phyloP scores from a whole-genome alignment of 2,329 filamentous ascomycete species.

The Xylaria sp. region DNA sequence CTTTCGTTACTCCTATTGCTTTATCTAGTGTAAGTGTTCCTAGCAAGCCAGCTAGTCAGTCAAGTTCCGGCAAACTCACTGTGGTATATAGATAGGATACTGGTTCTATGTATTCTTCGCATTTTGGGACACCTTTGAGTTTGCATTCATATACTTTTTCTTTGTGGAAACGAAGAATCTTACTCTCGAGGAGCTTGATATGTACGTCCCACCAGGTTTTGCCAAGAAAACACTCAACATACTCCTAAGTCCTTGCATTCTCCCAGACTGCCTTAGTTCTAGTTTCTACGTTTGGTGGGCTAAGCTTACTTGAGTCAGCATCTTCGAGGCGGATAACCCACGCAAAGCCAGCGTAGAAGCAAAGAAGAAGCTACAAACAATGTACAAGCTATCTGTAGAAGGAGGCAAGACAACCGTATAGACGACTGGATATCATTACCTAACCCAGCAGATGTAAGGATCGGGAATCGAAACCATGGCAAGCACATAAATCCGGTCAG shows the following conservation, averaged over 20 bases:
- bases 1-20: slow-evolving; percentile 42
- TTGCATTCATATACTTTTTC: slow-evolving; percentile 43
- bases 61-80: neutral
- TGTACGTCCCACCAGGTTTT: slow-evolving; percentile 17
- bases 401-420: neutral
- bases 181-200: slow-evolving; percentile 42
- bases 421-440: neutral
- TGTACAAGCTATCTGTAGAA: slow-evolving; percentile 12
- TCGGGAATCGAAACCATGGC: neutral
- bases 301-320: slow-evolving; percentile 20
- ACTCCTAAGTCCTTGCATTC: neutral
- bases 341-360: slow-evolving; percentile 40
- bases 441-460: neutral
- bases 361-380: slow-evolving; percentile 37
- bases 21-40: slow-evolving; percentile 36
- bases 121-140: slow-evolving; percentile 45
- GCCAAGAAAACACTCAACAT: neutral
- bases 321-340: slow-evolving; percentile 47
- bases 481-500: neutral
- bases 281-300: neutral
- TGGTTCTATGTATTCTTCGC: slow-evolving; percentile 47
- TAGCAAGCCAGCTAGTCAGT: neutral
- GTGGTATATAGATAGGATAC: slow-evolving; percentile 37
- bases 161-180: slow-evolving; percentile 45
- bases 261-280: neutral